Evolutionary conservation across 2,329 filamentous ascomycete species (phyloP), one percentile per base, ranked within the genome.

Genomic region (Cryphonectria parasitica): DNA sequence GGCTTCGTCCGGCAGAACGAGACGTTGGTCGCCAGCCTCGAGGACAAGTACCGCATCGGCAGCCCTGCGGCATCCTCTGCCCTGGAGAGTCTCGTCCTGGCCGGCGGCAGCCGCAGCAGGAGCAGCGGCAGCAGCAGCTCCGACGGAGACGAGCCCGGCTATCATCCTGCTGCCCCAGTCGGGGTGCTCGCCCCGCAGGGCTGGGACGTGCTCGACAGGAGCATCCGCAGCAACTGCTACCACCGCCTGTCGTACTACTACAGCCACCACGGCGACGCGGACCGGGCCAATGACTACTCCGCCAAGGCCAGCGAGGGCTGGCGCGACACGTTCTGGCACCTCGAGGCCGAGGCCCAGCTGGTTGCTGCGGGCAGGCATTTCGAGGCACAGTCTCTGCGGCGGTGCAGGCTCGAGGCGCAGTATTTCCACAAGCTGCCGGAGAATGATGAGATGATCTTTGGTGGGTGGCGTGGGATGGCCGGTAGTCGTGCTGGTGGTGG

Each of bases 181-280:
- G 62, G 64, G n/a, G 34, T 31, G 36, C n/a, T 54, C 15, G 63
- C 64, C 19, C 54, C 66, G 25, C n/a, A 61, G 41, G 56, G 61
- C 25, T 73, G 73, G 71, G 71, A 74, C 58, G 52, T 71, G 13
- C 69, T 74, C 25, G 73, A 74, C 52, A 61, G 73, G 15, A 71
- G 70, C 25, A 73, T 74, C 56, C 69, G 70, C 31, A 70, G 67
- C 58, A 74, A 72, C 63, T 73, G 71, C 36, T 71, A 64, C 65
- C 62, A 74, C 36, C 72, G 72, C 25, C 67, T 73, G 43, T 60
- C 70, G 13, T 69, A 63, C 49, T 68, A 67, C 58, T 69, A 52
- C 41, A 17, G 17, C 10, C 49, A 54, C 19, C 19, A 60, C n/a
- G 65, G 68, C 39, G 45, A 69, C 25, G 28, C 19, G 22, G 43